Evolutionary conservation across 2,329 filamentous ascomycete species (phyloP).

Genomic region (Neofusicoccum sp.): DNA sequence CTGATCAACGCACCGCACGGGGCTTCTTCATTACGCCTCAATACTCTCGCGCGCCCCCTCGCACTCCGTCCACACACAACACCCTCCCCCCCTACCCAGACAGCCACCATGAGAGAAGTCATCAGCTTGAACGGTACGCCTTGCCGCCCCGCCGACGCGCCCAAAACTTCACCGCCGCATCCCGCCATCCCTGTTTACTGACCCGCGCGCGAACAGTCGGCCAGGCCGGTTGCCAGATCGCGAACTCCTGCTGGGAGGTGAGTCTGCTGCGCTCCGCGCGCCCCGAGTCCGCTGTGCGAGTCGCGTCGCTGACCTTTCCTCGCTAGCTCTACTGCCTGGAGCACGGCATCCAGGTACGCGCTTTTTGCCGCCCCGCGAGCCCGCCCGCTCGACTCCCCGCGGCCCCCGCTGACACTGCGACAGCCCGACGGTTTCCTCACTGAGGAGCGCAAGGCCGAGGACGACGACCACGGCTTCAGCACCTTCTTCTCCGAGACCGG

Average conservation of each 20-base stretch:
- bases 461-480: constrained; percentile 97
- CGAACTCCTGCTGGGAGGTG: constrained; percentile 99
- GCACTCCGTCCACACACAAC: background rate
- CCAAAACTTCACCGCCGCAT: constrained; percentile 41
- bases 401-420: constrained; percentile 24
- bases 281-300: background rate
- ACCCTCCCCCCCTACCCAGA: background rate
- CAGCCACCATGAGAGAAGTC: constrained; percentile 82
- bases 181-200: constrained; percentile 44
- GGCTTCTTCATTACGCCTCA: constrained; percentile 18
- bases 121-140: constrained; percentile 95
- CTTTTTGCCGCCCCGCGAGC: constrained; percentile 10
- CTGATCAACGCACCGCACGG: constrained; percentile 16
- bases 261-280: constrained; percentile 42
- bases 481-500: constrained; percentile 74
- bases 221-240: constrained; percentile 99
- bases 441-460: constrained; percentile 90
- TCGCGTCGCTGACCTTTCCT: background rate
- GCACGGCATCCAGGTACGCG: constrained; percentile 94
- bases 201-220: constrained; percentile 71
- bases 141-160: constrained; percentile 33
- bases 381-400: background rate
- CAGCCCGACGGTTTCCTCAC: constrained; percentile 98
- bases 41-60: constrained; percentile 13
- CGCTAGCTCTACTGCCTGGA: constrained; percentile 96